Evolutionary conservation across 2,329 filamentous ascomycete species (phyloP).

Genomic region (Talaromyces sp.): DNA sequence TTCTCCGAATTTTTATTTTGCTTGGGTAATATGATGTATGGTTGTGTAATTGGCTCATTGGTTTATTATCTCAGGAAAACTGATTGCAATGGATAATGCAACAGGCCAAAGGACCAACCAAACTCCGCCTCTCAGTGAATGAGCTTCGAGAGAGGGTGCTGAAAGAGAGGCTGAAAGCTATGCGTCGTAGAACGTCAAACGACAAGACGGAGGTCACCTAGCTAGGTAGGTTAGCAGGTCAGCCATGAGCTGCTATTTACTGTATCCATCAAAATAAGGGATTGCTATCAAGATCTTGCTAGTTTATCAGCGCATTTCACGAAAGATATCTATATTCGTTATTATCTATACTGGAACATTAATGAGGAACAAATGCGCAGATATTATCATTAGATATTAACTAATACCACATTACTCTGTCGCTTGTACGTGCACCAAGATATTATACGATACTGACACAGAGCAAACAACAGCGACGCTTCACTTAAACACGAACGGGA

Average conservation of each 20-base stretch:
- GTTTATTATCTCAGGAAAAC: constrained; percentile 19
- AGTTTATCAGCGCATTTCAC: neutral
- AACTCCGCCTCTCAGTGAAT: constrained; percentile 29
- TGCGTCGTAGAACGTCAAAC: constrained; percentile 29
- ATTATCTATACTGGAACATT: neutral
- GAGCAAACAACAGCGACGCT: neutral
- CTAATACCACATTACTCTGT: constrained; percentile 6
- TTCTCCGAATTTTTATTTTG: neutral
- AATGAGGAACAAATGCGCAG: neutral
- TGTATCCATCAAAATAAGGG: neutral
- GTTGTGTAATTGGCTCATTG: constrained; percentile 19
- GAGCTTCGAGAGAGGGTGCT: constrained; percentile 38
- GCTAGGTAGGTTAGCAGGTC: constrained; percentile 11
- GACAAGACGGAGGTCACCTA: constrained; percentile 8
- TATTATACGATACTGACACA: neutral
- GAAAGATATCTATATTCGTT: neutral
- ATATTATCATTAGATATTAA: constrained; percentile 6
- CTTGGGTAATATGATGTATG: constrained; percentile 14
- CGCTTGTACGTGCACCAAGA: neutral
- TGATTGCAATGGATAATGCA: constrained; percentile 20
- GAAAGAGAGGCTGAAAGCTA: constrained; percentile 37
- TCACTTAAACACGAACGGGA: neutral
- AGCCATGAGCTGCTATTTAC: neutral
- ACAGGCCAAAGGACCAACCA: constrained; percentile 21
- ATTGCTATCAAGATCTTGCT: neutral